phyloP scores from a whole-genome alignment of 352 stramenopile species.

The Phytopythium aichiense region DNA sequence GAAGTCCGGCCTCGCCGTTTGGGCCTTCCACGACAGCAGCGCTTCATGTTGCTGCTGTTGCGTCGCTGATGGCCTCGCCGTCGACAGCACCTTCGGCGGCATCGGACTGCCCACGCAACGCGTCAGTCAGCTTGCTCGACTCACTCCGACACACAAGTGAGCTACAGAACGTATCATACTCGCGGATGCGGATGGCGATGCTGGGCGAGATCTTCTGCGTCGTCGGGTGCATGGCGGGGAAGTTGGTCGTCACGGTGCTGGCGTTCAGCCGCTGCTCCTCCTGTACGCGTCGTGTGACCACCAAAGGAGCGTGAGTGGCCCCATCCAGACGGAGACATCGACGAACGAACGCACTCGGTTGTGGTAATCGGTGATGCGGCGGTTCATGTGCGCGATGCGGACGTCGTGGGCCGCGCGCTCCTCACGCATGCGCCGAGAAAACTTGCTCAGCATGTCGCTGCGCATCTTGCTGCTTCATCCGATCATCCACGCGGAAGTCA shows the following conservation, averaged over 20 bases:
- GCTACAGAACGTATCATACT: conserved; percentile 24
- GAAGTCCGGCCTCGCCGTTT: conserved; percentile 30
- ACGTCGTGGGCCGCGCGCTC: conserved; percentile 53
- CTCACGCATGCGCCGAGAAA: conserved; percentile 49
- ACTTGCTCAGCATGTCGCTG: conserved; percentile 50
- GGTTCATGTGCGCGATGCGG: conserved; percentile 78
- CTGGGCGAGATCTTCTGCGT: conserved; percentile 63
- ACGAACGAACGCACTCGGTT: conserved; percentile 32
- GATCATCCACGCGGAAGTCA: neutral
- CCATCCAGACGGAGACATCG: neutral
- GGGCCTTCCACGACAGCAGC: conserved; percentile 27
- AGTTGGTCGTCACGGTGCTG: conserved; percentile 65
- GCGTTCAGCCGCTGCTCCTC: conserved; percentile 60
- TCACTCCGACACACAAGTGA: neutral
- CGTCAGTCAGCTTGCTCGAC: neutral
- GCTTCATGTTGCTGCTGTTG: conserved; percentile 17
- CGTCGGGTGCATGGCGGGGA: conserved; percentile 74
- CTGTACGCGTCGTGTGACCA: conserved; percentile 15
- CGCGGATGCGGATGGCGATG: conserved; percentile 62
- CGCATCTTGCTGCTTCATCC: conserved; percentile 25
- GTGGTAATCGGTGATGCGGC: conserved; percentile 77
- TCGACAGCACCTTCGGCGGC: conserved; percentile 50
- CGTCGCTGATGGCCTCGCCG: conserved; percentile 23
- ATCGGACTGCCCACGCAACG: conserved; percentile 29
- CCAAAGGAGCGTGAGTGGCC: neutral